Conservation (phyloP, 768 basidiomycete species). For the Hericium coralloides region DNA sequence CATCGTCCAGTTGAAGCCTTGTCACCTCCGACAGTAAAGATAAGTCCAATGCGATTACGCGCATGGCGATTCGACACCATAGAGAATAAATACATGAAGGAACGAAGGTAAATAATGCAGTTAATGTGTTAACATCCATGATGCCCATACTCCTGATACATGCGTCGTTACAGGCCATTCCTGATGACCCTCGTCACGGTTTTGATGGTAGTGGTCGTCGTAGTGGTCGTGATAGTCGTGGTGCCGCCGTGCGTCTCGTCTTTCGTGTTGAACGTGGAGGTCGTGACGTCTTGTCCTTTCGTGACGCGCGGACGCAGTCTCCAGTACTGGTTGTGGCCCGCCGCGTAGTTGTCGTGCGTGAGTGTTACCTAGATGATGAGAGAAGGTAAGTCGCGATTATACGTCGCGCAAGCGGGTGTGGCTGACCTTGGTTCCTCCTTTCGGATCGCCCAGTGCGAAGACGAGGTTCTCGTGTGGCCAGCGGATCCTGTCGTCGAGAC, state of each 20-base stretch:
- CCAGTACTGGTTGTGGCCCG: not conserved
- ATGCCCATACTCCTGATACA: too few species aligned
- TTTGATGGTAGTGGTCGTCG: slow-evolving; percentile 12
- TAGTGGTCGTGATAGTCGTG: slow-evolving; percentile 12
- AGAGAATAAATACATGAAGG: not conserved
- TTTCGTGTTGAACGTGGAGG: slow-evolving; percentile 4
- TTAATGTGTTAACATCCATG: not conserved
- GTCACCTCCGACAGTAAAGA: too few species aligned
- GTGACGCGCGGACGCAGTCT: slow-evolving; percentile 12
- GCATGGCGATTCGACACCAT: not conserved
- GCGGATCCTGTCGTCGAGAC: slow-evolving; percentile 6
- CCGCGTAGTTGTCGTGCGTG: not conserved
- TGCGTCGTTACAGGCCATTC: slow-evolving; percentile 2
- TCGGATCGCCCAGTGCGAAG: slow-evolving; percentile 6
- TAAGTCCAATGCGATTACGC: too few species aligned
- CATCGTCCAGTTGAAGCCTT: too few species aligned
- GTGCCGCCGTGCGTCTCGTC: slow-evolving; percentile 1
- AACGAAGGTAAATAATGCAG: not conserved
- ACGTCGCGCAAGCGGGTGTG: not conserved
- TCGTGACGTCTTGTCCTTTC: slow-evolving; percentile 7
- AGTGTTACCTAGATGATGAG: not conserved
- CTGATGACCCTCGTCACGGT: slow-evolving; percentile 11
- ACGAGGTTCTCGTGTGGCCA: slow-evolving; percentile 11
- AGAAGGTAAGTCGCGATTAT: not conserved
- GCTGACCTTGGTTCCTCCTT: slow-evolving; percentile 9